A percentile compares a stretch with the other conserved stretches of the same genome.
Conservation (phyloP, 805 yeast genomes). For the Grigorovia humatica region DNA sequence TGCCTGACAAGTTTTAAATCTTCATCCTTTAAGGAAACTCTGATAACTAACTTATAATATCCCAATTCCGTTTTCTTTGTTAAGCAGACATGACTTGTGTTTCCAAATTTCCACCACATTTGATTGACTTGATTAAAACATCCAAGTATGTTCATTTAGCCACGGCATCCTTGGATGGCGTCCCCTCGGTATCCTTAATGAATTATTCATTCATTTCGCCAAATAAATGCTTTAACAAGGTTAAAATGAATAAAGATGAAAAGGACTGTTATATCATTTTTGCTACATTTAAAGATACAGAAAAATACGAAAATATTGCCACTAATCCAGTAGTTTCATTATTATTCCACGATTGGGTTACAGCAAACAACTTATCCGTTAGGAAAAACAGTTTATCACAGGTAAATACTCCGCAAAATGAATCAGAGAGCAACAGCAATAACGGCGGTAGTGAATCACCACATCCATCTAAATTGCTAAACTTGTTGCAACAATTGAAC, state of each 20-base stretch:
- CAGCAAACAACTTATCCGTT: slow-evolving; percentile 38
- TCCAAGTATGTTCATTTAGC: slow-evolving; percentile 77
- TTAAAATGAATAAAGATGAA: slow-evolving; percentile 14
- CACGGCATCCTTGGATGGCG: slow-evolving; percentile 52
- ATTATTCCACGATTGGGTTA: slow-evolving; percentile 84
- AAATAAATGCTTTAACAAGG: slow-evolving; percentile 24
- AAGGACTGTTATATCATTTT: slow-evolving; percentile 48
- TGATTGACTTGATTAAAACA: slow-evolving; percentile 40
- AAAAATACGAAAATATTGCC: slow-evolving; percentile 59
- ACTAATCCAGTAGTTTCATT: slow-evolving; percentile 71
- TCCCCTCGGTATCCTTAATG: slow-evolving; percentile 88
- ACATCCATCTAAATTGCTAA: slow-evolving; percentile 38
- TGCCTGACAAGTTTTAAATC: too few species aligned
- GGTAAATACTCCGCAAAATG: slow-evolving; percentile 23
- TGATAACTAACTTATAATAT: not conserved
- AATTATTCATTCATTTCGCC: slow-evolving; percentile 63
- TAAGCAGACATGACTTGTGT: slow-evolving; percentile 23
- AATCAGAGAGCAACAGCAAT: not conserved
- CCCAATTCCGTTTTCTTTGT: not conserved
- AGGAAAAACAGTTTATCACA: slow-evolving; percentile 22
- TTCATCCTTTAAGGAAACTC: not conserved
- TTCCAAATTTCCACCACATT: slow-evolving; percentile 29
- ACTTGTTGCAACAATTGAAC: slow-evolving; percentile 64
- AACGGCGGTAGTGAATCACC: slow-evolving; percentile 9
- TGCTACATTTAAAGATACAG: slow-evolving; percentile 62